Base-by-base conservation (phyloP, 1,284 basidiomycete species). In the Sanguinoderma infundibulare region DNA sequence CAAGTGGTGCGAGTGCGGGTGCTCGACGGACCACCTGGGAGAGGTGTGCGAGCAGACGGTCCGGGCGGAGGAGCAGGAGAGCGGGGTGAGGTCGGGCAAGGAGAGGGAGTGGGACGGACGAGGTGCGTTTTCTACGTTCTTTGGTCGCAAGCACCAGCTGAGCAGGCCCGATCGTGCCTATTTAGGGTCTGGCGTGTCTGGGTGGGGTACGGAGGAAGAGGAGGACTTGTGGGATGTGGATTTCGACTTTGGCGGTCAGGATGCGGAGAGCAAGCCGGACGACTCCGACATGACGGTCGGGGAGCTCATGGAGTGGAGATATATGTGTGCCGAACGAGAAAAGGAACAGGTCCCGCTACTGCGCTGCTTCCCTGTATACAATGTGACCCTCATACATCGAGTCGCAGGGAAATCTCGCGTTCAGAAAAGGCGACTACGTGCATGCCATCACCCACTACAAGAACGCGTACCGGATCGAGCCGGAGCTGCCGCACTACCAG, bases 1-100 rank as follows among this genome's bases (percentile, higher is more conserved):
- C 3, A 90, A 90, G 66, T 90, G 89, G 88, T 90, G 88, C 69
- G 87, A 89, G 61, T 90, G 89, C 72, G 88, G 88, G 2, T 90
- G 88, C 70, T 89, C 87, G 54, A 90, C 87, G 34, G 88, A 90
- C 71, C 87, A 90, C 68, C 75, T 90, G 15, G 85, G 87, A 1
- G 87, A 90, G 70, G 87, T 90, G 14, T 90, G 88, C 65, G 88
- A 90, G 74, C 79, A 80, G 61, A 87, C 87, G 7, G 87, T 90
- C 30, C 74, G 86, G 53, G 85, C 87, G 69, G 88, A 89, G 36
- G 87, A 89, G 67, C 82, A 85, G 65, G 81, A 80, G 57, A 82
- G 72, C 39, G 81, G 83, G 0, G 78, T 83, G 5, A 71, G 83
- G 30, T 75, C 81, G 0, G 87, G 88, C 5, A 87, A 90, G 72